A percentile compares a stretch with the other conserved stretches of the same genome.
phyloP scores from a whole-genome alignment of 768 basidiomycete species.

The Coprinopsis strossmayeri region DNA sequence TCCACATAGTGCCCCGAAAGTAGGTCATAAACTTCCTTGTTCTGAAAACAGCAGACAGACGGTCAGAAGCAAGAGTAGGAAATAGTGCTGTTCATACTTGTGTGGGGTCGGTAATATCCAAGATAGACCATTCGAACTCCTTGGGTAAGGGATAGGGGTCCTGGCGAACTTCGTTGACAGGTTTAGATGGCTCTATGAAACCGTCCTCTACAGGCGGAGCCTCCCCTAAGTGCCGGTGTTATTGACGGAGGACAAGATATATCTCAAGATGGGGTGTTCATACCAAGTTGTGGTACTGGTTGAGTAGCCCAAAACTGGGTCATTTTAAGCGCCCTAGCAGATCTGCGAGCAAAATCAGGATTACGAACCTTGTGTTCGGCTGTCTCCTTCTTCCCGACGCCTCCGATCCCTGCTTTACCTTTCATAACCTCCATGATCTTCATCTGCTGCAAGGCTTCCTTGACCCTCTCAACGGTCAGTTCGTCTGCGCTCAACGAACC shows the following conservation, averaged over 20 bases:
- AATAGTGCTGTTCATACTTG: constrained; percentile 44
- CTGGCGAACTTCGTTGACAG: constrained; percentile 74
- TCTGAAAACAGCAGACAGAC: constrained; percentile 34
- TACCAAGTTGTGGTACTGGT: constrained; percentile 88
- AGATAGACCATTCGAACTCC: constrained; percentile 85
- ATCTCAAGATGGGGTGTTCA: constrained; percentile 2
- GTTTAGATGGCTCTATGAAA: constrained; percentile 78
- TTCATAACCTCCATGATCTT: constrained; percentile 82
- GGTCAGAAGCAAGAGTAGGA: not conserved
- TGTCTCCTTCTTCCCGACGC: constrained; percentile 70
- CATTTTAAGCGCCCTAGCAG: not conserved
- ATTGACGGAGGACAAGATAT: too few relatives aligned
- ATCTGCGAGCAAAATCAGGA: constrained; percentile 3
- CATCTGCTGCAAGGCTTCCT: constrained; percentile 65
- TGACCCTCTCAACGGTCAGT: constrained; percentile 60
- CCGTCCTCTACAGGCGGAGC: constrained; percentile 69
- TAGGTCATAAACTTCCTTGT: constrained; percentile 87
- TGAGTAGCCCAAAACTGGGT: constrained; percentile 94
- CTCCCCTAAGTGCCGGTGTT: too few relatives aligned
- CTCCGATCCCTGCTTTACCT: constrained; percentile 73
- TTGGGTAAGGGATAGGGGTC: constrained; percentile 85
- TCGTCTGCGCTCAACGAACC: constrained; percentile 36
- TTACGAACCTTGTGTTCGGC: constrained; percentile 79
- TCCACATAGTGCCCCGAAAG: constrained; percentile 94
- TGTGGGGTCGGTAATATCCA: constrained; percentile 71